Conservation (phyloP, 2,329 filamentous ascomycete species). For the Thelonectria discophora region DNA sequence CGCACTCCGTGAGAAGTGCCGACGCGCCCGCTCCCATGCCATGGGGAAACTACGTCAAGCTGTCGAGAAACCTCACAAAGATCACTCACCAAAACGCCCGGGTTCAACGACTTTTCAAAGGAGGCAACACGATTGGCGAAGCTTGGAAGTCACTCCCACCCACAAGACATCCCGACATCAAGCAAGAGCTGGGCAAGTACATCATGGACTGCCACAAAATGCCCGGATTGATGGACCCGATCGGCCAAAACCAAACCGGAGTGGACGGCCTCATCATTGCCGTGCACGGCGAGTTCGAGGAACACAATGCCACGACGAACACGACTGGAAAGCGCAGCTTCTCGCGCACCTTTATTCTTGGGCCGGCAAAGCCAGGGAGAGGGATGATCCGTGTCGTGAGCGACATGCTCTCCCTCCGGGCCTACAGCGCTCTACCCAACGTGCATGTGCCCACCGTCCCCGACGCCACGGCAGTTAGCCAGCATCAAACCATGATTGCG, state of each 20-base stretch:
- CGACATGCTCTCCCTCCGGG: constrained; percentile 79
- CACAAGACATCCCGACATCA: constrained; percentile 78
- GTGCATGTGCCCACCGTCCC: constrained; percentile 47
- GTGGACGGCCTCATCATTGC: constrained; percentile 82
- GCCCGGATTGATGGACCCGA: constrained; percentile 75
- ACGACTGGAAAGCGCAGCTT: constrained; percentile 77
- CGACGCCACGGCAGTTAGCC: constrained; percentile 48
- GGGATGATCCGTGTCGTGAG: constrained; percentile 78
- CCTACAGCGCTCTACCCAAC: constrained; percentile 64
- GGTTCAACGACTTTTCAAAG: constrained; percentile 72
- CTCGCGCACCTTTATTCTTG: constrained; percentile 81
- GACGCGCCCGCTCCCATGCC: constrained; percentile 57
- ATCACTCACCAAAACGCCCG: constrained; percentile 69
- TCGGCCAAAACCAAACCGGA: constrained; percentile 68
- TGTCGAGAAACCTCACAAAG: constrained; percentile 79
- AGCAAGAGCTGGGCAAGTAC: constrained; percentile 74
- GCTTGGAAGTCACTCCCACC: constrained; percentile 75
- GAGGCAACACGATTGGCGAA: constrained; percentile 70
- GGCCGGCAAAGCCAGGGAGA: constrained; percentile 72
- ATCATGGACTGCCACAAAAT: constrained; percentile 83
- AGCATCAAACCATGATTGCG: constrained; percentile 74
- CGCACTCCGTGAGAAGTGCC: constrained; percentile 60
- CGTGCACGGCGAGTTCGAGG: constrained; percentile 86
- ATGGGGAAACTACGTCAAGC: constrained; percentile 80
- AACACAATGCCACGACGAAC: constrained; percentile 66